A percentile compares a stretch with the other conserved stretches of the same genome.
phyloP scores from a whole-genome alignment of 1,139 yeast species.

The Suhomyces choctaworum region DNA sequence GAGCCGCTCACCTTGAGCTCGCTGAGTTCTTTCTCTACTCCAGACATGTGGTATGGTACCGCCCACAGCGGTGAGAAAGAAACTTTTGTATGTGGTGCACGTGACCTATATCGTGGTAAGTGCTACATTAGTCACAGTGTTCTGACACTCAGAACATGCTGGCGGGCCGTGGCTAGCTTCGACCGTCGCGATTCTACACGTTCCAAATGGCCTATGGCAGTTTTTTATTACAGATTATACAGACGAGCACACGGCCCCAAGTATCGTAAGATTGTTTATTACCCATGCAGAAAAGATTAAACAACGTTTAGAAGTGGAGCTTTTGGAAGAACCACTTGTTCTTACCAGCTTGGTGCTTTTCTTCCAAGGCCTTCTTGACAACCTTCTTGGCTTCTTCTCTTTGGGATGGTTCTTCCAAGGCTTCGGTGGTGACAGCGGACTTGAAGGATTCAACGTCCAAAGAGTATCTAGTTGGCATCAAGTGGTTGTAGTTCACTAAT shows the following conservation, averaged over 20 bases:
- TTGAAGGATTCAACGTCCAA: constrained; percentile 96
- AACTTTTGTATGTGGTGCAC: constrained; percentile 2
- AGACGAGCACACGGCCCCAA: constrained; percentile 9
- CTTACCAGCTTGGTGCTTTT: constrained; percentile 99
- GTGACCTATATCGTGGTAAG: no score
- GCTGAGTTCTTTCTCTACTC: constrained; percentile 24
- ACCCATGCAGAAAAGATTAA: constrained; percentile 36
- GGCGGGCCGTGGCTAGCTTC: background rate
- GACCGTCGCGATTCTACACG: background rate
- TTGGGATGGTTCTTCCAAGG: constrained; percentile 97
- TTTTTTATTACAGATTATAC: constrained; percentile 14
- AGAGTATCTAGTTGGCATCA: constrained; percentile 99
- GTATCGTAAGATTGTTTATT: constrained; percentile 28
- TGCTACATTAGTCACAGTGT: no score
- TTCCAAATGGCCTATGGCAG: constrained; percentile 7
- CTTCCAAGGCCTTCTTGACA: constrained; percentile 98
- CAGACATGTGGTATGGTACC: constrained; percentile 5
- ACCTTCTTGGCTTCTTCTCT: constrained; percentile 99
- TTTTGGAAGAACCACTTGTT: constrained; percentile 99
- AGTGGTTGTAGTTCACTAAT: constrained; percentile 99
- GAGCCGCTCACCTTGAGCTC: constrained; percentile 22
- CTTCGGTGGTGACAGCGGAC: constrained; percentile 86
- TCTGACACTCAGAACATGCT: background rate
- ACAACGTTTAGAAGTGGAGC: constrained; percentile 79
- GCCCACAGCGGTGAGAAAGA: constrained; percentile 1